These are phyloP conservation scores for Dactylellina drechsleri DNA, from an alignment of 2,329 filamentous ascomycete species.

Conservation along the genomic window DNA sequence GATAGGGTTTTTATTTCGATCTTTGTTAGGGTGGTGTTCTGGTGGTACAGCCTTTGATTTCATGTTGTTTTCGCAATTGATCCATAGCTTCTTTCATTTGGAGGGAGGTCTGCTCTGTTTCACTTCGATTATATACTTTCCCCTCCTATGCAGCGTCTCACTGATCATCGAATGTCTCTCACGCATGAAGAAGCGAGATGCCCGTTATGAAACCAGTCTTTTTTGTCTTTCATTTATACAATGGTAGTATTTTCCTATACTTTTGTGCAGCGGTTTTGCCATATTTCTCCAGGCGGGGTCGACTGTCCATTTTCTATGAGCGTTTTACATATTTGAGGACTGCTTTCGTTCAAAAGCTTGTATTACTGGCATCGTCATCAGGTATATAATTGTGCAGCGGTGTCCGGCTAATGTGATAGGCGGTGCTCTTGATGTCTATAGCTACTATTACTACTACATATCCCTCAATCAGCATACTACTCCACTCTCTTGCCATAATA, in stretches of 20 bases:
- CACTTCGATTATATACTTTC: neutral
- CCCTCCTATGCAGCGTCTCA: slow-evolving; percentile 15
- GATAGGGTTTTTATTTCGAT: slow-evolving; percentile 30
- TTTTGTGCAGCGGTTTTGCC: slow-evolving; percentile 9
- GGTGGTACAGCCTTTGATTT: slow-evolving; percentile 21
- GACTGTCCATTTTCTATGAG: slow-evolving; percentile 3
- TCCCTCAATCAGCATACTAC: neutral
- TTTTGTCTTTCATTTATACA: slow-evolving; percentile 13
- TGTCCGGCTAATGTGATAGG: neutral
- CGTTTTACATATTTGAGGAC: neutral
- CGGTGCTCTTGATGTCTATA: slow-evolving; percentile 11
- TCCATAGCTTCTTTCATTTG: slow-evolving; percentile 24
- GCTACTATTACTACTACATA: neutral
- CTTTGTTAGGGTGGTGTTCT: slow-evolving; percentile 49
- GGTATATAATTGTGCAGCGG: neutral
- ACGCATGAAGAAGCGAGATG: slow-evolving; percentile 30
- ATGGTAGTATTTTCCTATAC: slow-evolving; percentile 1
- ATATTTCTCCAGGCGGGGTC: slow-evolving; percentile 7
- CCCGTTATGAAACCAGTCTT: slow-evolving; percentile 30
- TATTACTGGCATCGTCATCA: slow-evolving; percentile 25
- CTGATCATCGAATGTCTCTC: slow-evolving; percentile 1
- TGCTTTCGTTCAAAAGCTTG: slow-evolving; percentile 15
- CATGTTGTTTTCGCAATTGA: slow-evolving; percentile 14
- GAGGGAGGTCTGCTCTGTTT: slow-evolving; percentile 16
- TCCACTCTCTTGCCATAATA: neutral